These are phyloP conservation scores for Heterobasidion annosum DNA, from an alignment of 1,284 basidiomycete genomes.

Conservation along the genomic window DNA sequence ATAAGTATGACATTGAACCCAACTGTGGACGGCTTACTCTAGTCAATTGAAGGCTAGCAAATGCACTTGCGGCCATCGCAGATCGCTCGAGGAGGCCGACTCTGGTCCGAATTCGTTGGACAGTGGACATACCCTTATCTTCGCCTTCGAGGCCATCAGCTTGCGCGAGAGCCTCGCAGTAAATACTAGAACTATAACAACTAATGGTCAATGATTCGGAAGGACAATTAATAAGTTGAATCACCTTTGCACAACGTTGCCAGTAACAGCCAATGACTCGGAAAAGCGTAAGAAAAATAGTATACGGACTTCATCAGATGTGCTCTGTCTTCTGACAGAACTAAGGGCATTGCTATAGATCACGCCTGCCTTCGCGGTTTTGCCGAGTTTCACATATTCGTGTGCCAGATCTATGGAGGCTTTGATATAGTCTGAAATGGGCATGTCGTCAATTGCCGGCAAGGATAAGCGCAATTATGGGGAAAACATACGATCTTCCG, in stretches of 20 bases:
- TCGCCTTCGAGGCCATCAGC: conserved; percentile 27
- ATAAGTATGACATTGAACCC: neutral
- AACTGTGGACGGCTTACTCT: conserved; percentile 32
- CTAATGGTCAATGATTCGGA: conserved; percentile 1
- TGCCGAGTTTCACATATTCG: conserved; percentile 75
- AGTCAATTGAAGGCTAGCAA: conserved; percentile 58
- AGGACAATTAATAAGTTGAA: too few species aligned
- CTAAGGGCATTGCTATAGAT: conserved; percentile 54
- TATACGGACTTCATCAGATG: conserved; percentile 40
- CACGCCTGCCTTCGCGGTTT: conserved; percentile 50
- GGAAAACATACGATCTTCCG: neutral
- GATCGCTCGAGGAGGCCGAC: conserved; percentile 55
- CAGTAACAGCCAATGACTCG: conserved; percentile 53
- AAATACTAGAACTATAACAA: conserved; percentile 21
- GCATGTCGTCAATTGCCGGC: neutral
- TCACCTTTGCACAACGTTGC: conserved; percentile 55
- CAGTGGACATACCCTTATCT: conserved; percentile 39
- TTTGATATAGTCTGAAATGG: conserved; percentile 46
- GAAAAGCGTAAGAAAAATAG: conserved; percentile 60
- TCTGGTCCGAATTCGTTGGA: conserved; percentile 48
- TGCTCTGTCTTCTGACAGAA: conserved; percentile 29
- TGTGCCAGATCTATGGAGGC: conserved; percentile 65
- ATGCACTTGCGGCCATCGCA: conserved; percentile 62
- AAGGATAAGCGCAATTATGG: neutral
- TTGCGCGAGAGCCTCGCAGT: conserved; percentile 46